These are phyloP conservation scores for Miamiensis avidus DNA, from an alignment of 169 alveolate species.

Conservation along the genomic window DNA sequence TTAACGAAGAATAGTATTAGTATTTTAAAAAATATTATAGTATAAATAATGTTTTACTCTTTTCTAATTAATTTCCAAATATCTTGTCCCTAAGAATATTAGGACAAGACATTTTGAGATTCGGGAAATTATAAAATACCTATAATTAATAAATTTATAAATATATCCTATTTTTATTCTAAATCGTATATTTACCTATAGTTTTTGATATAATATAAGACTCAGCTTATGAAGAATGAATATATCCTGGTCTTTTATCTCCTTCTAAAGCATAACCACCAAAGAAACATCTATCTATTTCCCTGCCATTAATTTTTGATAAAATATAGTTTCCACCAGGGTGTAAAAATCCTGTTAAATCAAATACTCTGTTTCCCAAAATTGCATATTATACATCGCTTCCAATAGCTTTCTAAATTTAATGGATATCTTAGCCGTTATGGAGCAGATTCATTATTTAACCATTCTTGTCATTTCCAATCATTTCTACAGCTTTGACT, in stretches of 20 bases:
- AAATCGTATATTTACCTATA: background rate
- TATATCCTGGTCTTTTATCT: background rate
- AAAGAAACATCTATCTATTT: background rate
- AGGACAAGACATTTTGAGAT: too few species aligned
- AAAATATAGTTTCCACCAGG: background rate
- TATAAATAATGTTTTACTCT: background rate
- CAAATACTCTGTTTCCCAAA: background rate
- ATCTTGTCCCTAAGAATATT: too few species aligned
- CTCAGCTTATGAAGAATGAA: background rate
- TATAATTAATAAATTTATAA: too few species aligned
- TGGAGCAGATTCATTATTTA: too few species aligned
- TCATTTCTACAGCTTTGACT: background rate
- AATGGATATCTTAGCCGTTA: background rate
- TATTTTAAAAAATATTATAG: too few species aligned
- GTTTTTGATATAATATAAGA: background rate
- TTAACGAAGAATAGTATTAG: too few species aligned
- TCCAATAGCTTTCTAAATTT: background rate
- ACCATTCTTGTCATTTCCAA: background rate
- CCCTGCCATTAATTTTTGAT: background rate
- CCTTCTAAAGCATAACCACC: background rate
- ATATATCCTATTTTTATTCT: too few species aligned
- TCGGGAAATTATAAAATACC: too few species aligned
- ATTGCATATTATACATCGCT: background rate
- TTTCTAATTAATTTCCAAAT: background rate
- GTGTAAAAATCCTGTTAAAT: background rate